These are phyloP conservation scores for Platanthera guangdongensis DNA, from an alignment of 106 monocot genomes.

Conservation along the genomic window DNA sequence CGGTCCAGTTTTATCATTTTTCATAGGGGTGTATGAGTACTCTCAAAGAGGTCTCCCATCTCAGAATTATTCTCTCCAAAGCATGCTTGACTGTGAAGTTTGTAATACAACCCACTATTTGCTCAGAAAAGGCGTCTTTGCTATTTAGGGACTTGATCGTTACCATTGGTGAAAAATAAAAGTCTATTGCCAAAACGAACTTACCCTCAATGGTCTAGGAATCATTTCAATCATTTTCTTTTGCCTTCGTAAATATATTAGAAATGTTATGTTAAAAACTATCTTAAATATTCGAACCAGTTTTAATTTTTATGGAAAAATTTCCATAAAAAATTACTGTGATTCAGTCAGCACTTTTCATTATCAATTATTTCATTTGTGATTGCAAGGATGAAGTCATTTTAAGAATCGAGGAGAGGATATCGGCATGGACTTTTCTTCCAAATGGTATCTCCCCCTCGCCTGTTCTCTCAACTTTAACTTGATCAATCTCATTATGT, in stretches of 20 bases:
- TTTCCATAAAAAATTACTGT: not conserved
- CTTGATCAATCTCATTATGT: not conserved
- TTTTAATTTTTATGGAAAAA: not conserved
- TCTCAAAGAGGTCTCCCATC: too few relatives aligned
- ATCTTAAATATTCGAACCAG: not conserved
- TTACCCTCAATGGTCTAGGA: too few relatives aligned
- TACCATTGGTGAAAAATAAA: too few relatives aligned
- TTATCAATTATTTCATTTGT: constrained; percentile 3
- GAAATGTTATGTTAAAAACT: not conserved
- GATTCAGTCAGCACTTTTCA: not conserved
- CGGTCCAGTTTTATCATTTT: too few relatives aligned
- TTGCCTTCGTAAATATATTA: not conserved
- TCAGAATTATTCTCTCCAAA: too few relatives aligned
- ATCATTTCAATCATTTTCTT: not conserved
- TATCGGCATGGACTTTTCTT: constrained; percentile 67
- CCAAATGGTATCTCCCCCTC: constrained; percentile 36
- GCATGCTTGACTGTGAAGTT: too few relatives aligned
- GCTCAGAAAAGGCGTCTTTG: too few relatives aligned
- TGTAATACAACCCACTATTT: too few relatives aligned
- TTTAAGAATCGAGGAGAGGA: constrained; percentile 57
- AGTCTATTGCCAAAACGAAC: too few relatives aligned
- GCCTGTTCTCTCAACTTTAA: not conserved
- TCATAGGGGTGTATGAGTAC: too few relatives aligned
- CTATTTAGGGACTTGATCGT: too few relatives aligned
- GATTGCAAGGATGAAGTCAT: constrained; percentile 47